A percentile compares a stretch with the other conserved stretches of the same genome.
Evolutionary conservation across 768 basidiomycete genomes (phyloP).

Genomic region (Mycena filopes): DNA sequence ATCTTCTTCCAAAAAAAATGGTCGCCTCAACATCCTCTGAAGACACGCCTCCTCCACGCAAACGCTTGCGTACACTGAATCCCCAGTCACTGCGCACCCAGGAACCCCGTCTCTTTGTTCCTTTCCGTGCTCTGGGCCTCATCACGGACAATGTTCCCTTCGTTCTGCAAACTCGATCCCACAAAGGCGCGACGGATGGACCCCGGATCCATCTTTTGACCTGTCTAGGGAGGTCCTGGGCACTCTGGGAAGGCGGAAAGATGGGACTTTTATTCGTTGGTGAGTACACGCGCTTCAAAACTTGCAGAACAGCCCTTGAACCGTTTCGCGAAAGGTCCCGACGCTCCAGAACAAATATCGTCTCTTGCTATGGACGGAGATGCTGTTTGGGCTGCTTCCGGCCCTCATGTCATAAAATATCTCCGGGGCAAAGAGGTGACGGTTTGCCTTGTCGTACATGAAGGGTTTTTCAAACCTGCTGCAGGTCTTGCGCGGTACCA

Average conservation of each 20-base stretch:
- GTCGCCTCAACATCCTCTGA: constrained; percentile 29
- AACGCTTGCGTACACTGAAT: constrained; percentile 55
- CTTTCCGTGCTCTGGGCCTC: constrained; percentile 95
- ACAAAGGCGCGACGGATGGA: constrained; percentile 86
- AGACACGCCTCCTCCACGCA: constrained; percentile 58
- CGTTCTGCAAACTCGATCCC: constrained; percentile 83
- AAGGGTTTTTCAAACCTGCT: constrained; percentile 25
- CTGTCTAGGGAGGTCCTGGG: constrained; percentile 91
- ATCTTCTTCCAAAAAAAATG: constrained; percentile 2
- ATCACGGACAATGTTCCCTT: constrained; percentile 93
- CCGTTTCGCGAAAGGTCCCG: constrained; percentile 70
- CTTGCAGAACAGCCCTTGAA: constrained; percentile 14
- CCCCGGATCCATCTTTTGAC: constrained; percentile 88
- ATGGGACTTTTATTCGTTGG: constrained; percentile 95
- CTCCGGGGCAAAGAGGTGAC: constrained; percentile 87
- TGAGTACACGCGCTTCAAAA: constrained; percentile 54
- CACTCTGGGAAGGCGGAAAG: constrained; percentile 95
- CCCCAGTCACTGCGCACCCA: constrained; percentile 34
- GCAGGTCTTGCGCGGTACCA: constrained; percentile 68
- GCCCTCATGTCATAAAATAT: constrained; percentile 78
- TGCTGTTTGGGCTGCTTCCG: constrained; percentile 84
- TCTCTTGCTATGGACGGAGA: constrained; percentile 87
- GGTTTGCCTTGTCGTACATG: not conserved
- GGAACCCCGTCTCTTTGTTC: constrained; percentile 79
- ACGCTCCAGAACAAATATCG: constrained; percentile 76